These are phyloP conservation scores for Colletotrichum lupini DNA, from an alignment of 2,329 filamentous ascomycete genomes.

Conservation along the genomic window DNA sequence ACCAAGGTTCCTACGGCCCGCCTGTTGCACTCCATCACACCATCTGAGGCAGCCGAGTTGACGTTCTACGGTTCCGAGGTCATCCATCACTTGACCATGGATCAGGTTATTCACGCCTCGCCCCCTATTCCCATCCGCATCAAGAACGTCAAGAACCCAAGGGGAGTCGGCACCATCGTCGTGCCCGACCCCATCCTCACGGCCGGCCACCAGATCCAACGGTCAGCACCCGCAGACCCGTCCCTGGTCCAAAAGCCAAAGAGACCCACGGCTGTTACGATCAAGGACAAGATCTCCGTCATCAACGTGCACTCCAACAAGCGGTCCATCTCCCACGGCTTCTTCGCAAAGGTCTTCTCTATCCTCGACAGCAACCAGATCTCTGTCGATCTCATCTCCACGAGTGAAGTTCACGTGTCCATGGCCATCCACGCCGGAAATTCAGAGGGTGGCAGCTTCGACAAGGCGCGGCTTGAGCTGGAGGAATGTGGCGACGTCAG, in stretches of 20 bases:
- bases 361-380: constrained; percentile 89
- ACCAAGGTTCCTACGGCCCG: constrained; percentile 94
- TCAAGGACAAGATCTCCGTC: constrained; percentile 96
- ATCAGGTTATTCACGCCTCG: constrained; percentile 87
- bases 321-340: constrained; percentile 93
- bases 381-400: constrained; percentile 96
- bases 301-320: constrained; percentile 99
- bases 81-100: constrained; percentile 99
- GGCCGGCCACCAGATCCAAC: constrained; percentile 68
- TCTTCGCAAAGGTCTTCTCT: constrained; percentile 93
- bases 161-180: constrained; percentile 82
- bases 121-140: constrained; percentile 87
- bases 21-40: constrained; percentile 88
- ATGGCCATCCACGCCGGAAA: constrained; percentile 93
- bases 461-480: constrained; percentile 77
- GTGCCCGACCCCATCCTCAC: constrained; percentile 76
- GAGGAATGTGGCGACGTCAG: constrained; percentile 89
- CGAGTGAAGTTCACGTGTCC: constrained; percentile 95
- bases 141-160: constrained; percentile 91
- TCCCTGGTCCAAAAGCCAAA: constrained; percentile 70
- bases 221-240: constrained; percentile 54
- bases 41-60: constrained; percentile 93
- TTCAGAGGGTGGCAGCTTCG: constrained; percentile 69
- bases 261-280: constrained; percentile 89
- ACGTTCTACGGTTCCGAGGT: constrained; percentile 96